phyloP scores from a whole-genome alignment of 202 grass and related monocot species.

The Schoenoplectus triqueter region DNA sequence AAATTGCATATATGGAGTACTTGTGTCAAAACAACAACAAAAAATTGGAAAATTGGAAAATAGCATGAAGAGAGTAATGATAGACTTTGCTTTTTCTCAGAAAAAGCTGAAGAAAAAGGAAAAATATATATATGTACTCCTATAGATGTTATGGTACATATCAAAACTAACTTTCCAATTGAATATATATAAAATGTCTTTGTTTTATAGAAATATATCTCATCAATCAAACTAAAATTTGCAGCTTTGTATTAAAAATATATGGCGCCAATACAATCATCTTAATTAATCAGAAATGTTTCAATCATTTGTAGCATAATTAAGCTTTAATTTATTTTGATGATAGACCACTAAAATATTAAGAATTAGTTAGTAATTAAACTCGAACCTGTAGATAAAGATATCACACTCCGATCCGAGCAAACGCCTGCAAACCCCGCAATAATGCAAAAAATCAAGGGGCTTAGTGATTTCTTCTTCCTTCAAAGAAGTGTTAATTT shows the following conservation, averaged over 20 bases:
- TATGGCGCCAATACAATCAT: too few species aligned
- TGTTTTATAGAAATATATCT: background rate
- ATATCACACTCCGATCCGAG: slow-evolving; percentile 52
- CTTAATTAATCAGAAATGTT: background rate
- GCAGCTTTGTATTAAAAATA: too few species aligned
- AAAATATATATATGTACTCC: background rate
- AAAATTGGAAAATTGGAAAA: background rate
- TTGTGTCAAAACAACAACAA: background rate
- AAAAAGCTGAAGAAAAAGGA: background rate
- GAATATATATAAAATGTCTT: background rate
- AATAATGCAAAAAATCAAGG: slow-evolving; percentile 52
- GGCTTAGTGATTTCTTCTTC: slow-evolving; percentile 36
- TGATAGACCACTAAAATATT: background rate
- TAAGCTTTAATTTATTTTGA: background rate
- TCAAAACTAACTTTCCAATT: background rate
- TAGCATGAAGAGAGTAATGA: background rate
- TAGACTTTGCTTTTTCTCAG: background rate
- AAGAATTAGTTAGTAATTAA: slow-evolving; percentile 19
- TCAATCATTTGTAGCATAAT: background rate
- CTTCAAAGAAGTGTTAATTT: slow-evolving; percentile 11
- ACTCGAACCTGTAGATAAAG: slow-evolving; percentile 57
- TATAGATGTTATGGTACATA: background rate
- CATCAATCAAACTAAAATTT: too few species aligned
- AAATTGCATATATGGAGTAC: background rate
- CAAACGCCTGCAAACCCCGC: slow-evolving; percentile 39